Base-by-base conservation (phyloP, 208 protist species). In the Acanthamoeba lenticulata region DNA sequence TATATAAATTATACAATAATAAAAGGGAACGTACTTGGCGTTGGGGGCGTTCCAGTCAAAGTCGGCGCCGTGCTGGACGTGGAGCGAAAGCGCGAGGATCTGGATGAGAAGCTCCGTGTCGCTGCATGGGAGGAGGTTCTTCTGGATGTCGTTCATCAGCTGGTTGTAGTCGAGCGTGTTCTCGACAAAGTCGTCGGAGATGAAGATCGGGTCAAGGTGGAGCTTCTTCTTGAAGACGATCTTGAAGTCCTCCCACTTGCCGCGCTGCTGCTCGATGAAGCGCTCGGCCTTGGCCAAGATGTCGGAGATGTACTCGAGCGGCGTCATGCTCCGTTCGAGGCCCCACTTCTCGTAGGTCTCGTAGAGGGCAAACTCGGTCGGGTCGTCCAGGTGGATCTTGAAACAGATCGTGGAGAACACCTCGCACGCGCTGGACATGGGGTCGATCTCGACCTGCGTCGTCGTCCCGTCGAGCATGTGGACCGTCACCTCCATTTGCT, bases 191-290 rank as follows among this genome's bases (percentile, higher is more conserved):
- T 92, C 86, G 19, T 72, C 36, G 17, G 55, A 49, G 27, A 92
- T 7, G 29, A 40, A 65, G 17, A 27, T 77, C 1, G 86, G 86
- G 27, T 92, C 55, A 13, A 92, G 38, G 13, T 74, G 47, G n/a
- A 92, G 34, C 60, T 92, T 92, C 86, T 92, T 92, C 86, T 92
- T 92, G 60, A 92, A 77, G 29, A 92, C 86, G 29, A 92, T 21
- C 36, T 45, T 34, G 38, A 77, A 92, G 36, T 92, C 86, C 29
- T 92, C 55, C 44, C 38, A 34, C 27, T 34, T 67, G 47, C 36
- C 40, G 17, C 38, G 69, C 38, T 42, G 32, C 81, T 89, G 81
- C 52, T 62, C 81, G 29, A 55, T 0, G 81, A 89, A 89, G 4
- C 81, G 44, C 45, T 89, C 81, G 29, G 81, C 44, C 44, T 92